Conservation (phyloP, 2,329 filamentous ascomycete genomes). For the Trichoderma harzianum region DNA sequence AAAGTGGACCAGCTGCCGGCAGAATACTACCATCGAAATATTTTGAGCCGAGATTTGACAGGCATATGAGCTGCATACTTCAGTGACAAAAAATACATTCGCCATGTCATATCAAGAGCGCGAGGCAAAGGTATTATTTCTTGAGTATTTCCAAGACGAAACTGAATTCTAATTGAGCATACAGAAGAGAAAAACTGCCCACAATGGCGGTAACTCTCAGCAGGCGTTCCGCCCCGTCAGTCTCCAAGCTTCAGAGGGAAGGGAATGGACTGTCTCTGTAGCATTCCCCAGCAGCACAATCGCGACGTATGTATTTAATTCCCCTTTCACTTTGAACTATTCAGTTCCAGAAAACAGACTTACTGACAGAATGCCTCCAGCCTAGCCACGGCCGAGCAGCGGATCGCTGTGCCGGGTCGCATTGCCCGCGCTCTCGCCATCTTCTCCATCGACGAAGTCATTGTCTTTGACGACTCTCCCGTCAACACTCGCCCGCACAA, state of each 20-base stretch:
- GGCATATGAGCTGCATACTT: background rate
- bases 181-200: conserved; percentile 51
- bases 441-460: conserved; percentile 79
- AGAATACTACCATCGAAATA: conserved; percentile 24
- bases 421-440: conserved; percentile 79
- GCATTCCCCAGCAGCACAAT: conserved; percentile 77
- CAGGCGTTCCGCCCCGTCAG: conserved; percentile 59
- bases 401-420: conserved; percentile 68
- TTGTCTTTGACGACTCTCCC: conserved; percentile 73
- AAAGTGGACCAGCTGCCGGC: conserved; percentile 26
- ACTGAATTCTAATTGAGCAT: background rate
- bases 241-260: conserved; percentile 59
- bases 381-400: conserved; percentile 69
- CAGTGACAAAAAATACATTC: background rate
- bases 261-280: conserved; percentile 72
- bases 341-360: background rate
- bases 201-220: conserved; percentile 34
- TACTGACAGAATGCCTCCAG: conserved; percentile 38
- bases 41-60: conserved; percentile 13
- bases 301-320: conserved; percentile 54
- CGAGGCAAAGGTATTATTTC: conserved; percentile 29
- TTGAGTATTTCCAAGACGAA: background rate
- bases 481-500: conserved; percentile 41
- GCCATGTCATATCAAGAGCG: conserved; percentile 35
- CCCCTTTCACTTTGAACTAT: background rate